phyloP scores from a whole-genome alignment of 805 yeast genomes.

The Spathaspora passalidarum region DNA sequence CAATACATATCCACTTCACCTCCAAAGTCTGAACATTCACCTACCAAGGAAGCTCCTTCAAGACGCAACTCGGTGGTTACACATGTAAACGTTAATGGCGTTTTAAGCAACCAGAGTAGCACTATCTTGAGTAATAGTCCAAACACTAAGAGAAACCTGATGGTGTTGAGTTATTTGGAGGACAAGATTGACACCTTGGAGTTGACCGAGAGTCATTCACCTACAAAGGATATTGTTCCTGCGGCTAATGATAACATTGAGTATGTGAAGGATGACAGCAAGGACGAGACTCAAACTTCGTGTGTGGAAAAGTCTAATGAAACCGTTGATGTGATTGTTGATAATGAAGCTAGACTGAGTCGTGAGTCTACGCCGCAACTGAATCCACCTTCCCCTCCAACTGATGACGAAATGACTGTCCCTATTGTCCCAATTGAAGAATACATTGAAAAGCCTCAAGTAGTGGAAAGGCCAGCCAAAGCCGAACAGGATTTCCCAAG shows the following conservation, averaged over 20 bases:
- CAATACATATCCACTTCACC: slow-evolving; percentile 41
- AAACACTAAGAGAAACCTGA: slow-evolving; percentile 29
- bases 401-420: slow-evolving; percentile 3
- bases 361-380: neutral
- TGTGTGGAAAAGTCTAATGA: slow-evolving; percentile 2
- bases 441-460: slow-evolving; percentile 7
- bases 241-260: neutral
- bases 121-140: slow-evolving; percentile 6
- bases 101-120: slow-evolving; percentile 26
- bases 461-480: neutral
- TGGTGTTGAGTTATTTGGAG: slow-evolving; percentile 41
- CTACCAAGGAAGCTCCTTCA: slow-evolving; percentile 9
- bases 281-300: neutral
- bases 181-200: slow-evolving; percentile 43
- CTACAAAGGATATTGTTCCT: slow-evolving; percentile 4
- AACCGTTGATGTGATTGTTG: neutral
- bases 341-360: neutral
- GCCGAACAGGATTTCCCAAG: neutral
- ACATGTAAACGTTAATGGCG: slow-evolving; percentile 43
- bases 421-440: slow-evolving; percentile 10
- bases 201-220: slow-evolving; percentile 20
- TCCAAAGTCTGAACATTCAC: slow-evolving; percentile 22
- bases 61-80: slow-evolving; percentile 41
- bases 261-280: neutral
- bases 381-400: neutral